Evolutionary conservation across 805 yeast genomes (phyloP), one percentile per base, ranked within the genome.

Genomic region (Candida nitratophila): DNA sequence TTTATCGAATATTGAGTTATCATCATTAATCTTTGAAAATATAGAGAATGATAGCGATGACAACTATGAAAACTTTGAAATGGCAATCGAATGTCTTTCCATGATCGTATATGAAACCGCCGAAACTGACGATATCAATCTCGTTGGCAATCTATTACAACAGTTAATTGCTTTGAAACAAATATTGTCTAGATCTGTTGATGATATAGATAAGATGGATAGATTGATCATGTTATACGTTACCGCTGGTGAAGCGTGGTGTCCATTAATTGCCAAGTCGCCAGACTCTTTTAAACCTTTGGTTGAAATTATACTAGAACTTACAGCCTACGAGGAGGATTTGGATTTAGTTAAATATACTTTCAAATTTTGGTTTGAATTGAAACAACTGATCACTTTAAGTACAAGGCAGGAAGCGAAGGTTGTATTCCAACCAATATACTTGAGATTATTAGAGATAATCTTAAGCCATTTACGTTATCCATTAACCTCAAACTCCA

Each of bases 221-320:
- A 79, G 85, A 14, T 66, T 86, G 43, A 77, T 95, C 0, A 73
- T 93, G 55, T 61, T 93, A 37, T 86, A 85, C 60, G 86, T 89
- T 7, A 95, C 89, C 53, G 95, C 97, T 2, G 96, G 96, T 45
- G 97, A 89, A 64, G 76, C 95, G 1, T 93, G 99, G 99, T 93
- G 88, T 63, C 85, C 86, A 30, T 69, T 86, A 30, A 79, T 93
- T 41, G 88, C 91, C 7, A 79, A 79, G 53, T 68, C 74, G 43
- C 93, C 97, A 0, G 64, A 64, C 38, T 74, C 75, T 38, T 90
- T 86, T 65, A 74, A 76, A 50, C 84, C 85, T 1, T 66, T 93
- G 54, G 90, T 90, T 17, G 81, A 78, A 46, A 78, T 86, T 6
- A 63, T 91, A 20, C 70, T 88, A 37, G 78, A 81, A 48, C 76